These are phyloP conservation scores for Deuterostichococcus epilithicus DNA, from an alignment of 139 green algal species.

Conservation along the genomic window DNA sequence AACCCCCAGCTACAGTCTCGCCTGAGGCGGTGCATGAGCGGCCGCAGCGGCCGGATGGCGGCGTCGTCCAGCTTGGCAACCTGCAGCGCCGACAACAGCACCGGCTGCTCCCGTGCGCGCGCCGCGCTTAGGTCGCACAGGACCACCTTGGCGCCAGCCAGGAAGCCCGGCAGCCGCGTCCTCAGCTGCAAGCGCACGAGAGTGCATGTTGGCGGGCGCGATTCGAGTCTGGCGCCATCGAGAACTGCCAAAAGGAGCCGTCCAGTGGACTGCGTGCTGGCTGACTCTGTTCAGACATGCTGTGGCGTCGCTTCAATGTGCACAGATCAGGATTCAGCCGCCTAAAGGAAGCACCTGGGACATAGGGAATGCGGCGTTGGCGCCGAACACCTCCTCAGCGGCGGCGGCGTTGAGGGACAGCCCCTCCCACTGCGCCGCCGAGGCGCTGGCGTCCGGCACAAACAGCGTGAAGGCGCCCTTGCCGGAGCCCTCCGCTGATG, in stretches of 20 bases:
- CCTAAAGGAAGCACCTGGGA: slow-evolving; percentile 33
- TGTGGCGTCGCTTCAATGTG: neutral
- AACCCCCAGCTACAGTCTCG: too few species aligned
- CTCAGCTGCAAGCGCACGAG: slow-evolving; percentile 12
- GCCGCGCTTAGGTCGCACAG: slow-evolving; percentile 10
- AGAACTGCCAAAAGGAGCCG: too few species aligned
- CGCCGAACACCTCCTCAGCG: slow-evolving; percentile 56
- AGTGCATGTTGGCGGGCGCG: too few species aligned
- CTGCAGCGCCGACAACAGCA: slow-evolving; percentile 18
- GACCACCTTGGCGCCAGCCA: slow-evolving; percentile 12
- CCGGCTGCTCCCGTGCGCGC: slow-evolving; percentile 8
- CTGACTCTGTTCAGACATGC: too few species aligned
- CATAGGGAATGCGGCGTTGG: slow-evolving; percentile 51
- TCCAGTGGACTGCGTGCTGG: too few species aligned
- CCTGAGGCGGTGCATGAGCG: slow-evolving; percentile 46
- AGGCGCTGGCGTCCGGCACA: slow-evolving; percentile 31
- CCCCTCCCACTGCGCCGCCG: slow-evolving; percentile 51
- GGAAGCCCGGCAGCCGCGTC: slow-evolving; percentile 5
- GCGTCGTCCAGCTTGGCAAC: slow-evolving; percentile 3
- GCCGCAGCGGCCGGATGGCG: slow-evolving; percentile 36
- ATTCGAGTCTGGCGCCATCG: too few species aligned
- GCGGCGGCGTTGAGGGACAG: slow-evolving; percentile 26
- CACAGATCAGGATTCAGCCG: too few species aligned
- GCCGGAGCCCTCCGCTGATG: neutral
- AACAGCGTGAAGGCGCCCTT: slow-evolving; percentile 36